Base-by-base conservation (phyloP, 2,329 filamentous ascomycete species). In the Venturiaceae sp. region DNA sequence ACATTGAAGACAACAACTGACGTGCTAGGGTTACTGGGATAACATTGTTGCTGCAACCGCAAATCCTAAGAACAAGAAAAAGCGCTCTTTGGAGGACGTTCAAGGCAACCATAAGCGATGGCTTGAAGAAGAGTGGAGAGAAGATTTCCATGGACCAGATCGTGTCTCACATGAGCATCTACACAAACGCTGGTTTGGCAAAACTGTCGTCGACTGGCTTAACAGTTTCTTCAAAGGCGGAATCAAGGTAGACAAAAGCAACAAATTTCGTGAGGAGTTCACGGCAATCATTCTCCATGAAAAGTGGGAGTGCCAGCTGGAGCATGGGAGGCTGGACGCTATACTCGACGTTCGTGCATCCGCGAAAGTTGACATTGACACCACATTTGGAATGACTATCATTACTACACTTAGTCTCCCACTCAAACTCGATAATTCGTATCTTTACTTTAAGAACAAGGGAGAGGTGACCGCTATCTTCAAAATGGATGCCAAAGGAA, bases 41-140 rank as follows among this genome's bases (percentile, higher is more conserved):
- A 58, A 60, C 23, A 39, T 62, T 16, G 61, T 63, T 16, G 54
- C 37, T 7, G 56, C 46, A 8, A 63, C 61, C 23, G 62, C 58
- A n/a, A 58, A 68, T 1, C 66, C 52, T 19, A 62, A 55, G 23
- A 65, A 60, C n/a, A 68, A 66, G 41, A 54, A 56, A 11, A 71
- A 72, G 63, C 65, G 70, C 1, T 63, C 63, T 3, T 64, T 71
- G 6, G 56, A 62, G 0, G 68, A 71, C 7, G 58, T 67, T 14
- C 62, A 65, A 2, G 64, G 67, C 1, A 72, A 67, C 60, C 72
- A 67, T 21, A 64, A 62, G 26, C 65, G 70, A 19, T 75, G 69
- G 71, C 67, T 75, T 2, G 72, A 75, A 59, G 69, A 74, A 2
- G 70, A 71, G 60, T 74, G 63, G 61, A 65, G 71, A 0, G 67